Evolutionary conservation across 805 yeast genomes (phyloP).

Genomic region (Kodamaea kakaduensis): DNA sequence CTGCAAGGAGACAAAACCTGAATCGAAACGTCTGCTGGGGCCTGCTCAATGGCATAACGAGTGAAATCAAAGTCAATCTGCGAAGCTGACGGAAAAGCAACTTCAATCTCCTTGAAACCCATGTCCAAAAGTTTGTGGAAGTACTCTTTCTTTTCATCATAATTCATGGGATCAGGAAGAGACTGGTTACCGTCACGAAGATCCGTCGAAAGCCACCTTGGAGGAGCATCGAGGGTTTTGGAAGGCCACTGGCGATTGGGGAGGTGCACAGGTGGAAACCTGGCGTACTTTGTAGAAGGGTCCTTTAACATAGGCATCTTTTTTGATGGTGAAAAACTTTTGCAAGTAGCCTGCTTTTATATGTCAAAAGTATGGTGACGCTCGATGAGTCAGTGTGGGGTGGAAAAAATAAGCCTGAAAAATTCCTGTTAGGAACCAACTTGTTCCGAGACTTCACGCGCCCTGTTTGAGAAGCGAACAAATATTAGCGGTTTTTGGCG

Average conservation of each 20-base stretch:
- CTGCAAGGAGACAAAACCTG: slow-evolving; percentile 78
- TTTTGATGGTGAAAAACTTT: not conserved
- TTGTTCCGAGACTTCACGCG: too few species aligned
- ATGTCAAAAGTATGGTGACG: not conserved
- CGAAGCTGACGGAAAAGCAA: slow-evolving; percentile 77
- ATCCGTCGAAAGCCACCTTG: slow-evolving; percentile 82
- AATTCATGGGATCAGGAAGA: slow-evolving; percentile 82
- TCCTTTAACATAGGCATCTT: slow-evolving; percentile 44
- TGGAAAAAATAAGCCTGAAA: not conserved
- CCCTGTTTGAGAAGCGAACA: too few species aligned
- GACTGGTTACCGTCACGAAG: slow-evolving; percentile 83
- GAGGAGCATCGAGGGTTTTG: slow-evolving; percentile 54
- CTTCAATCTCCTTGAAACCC: slow-evolving; percentile 83
- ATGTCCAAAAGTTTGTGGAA: slow-evolving; percentile 64
- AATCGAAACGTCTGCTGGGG: slow-evolving; percentile 72
- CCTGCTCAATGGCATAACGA: slow-evolving; percentile 64
- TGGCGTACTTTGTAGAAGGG: slow-evolving; percentile 60
- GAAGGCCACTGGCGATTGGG: slow-evolving; percentile 72
- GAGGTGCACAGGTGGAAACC: slow-evolving; percentile 52
- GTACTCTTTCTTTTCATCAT: slow-evolving; percentile 69
- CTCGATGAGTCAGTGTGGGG: slow-evolving; percentile 4
- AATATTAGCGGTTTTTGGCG: too few species aligned
- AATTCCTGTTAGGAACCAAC: not conserved
- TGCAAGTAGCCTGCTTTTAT: not conserved
- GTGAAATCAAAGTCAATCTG: slow-evolving; percentile 81